Percentiles rank a stretch among this genome's conserved stretches.
These are phyloP conservation scores for Cutaneotrichosporon arboriforme DNA, from an alignment of 1,284 basidiomycete species.

Conservation along the genomic window DNA sequence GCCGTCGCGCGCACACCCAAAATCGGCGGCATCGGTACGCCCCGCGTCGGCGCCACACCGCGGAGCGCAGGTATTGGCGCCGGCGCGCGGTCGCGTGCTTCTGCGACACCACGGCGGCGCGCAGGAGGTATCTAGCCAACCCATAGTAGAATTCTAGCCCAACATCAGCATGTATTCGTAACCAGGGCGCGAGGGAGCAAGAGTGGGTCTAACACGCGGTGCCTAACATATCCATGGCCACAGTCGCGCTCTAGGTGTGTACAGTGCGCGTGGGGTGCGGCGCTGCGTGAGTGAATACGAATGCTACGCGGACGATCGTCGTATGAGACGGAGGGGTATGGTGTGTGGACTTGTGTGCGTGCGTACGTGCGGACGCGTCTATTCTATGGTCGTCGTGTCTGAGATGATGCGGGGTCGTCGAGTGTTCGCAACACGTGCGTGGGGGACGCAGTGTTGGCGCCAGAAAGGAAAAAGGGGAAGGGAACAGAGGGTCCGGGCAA, in stretches of 20 bases:
- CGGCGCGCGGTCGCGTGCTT: slow-evolving; percentile 54
- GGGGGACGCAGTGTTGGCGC: not conserved
- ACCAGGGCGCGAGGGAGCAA: no score
- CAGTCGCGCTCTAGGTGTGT: not conserved
- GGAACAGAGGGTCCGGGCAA: no score
- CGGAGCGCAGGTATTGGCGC: slow-evolving; percentile 47
- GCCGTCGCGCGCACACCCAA: slow-evolving; percentile 59
- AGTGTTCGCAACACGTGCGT: not conserved
- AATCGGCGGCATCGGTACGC: slow-evolving; percentile 64
- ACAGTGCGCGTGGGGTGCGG: not conserved
- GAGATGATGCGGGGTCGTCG: not conserved
- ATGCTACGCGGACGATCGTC: not conserved
- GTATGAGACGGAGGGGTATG: no score
- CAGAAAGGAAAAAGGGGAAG: not conserved
- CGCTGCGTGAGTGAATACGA: no score
- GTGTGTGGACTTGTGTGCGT: not conserved
- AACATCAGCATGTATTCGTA: no score
- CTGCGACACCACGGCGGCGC: slow-evolving; percentile 50
- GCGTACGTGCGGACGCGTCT: not conserved
- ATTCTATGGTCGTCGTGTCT: not conserved
- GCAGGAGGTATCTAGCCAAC: slow-evolving; percentile 43
- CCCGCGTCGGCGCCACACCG: slow-evolving; percentile 53
- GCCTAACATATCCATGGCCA: not conserved
- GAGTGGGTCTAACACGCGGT: not conserved
- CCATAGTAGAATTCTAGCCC: no score